Conservation (phyloP, 225 moss, liverwort and hornwort species). For the Rhytidiadelphus loreus region DNA sequence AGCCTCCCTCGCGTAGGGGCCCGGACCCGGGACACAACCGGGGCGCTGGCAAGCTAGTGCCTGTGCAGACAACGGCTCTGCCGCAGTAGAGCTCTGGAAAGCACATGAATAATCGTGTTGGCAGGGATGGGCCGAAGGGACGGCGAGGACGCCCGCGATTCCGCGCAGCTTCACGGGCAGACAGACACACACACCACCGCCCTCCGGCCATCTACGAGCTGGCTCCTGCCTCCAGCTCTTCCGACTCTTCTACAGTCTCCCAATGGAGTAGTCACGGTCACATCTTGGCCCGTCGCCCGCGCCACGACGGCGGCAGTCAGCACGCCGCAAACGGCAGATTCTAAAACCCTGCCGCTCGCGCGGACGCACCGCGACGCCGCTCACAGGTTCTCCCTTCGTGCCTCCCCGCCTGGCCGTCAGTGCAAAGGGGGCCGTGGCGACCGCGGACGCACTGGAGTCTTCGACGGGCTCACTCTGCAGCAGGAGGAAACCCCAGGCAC, state of each 20-base stretch:
- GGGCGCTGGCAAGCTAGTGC: not conserved
- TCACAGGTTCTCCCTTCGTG: not conserved
- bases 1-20: slow-evolving; percentile 1
- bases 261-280: not conserved
- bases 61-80: slow-evolving; percentile 2
- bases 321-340: not conserved
- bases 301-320: not conserved
- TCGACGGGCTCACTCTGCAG: slow-evolving; percentile 95
- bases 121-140: slow-evolving; percentile 4
- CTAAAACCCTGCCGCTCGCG: not conserved
- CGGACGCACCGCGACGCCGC: not conserved
- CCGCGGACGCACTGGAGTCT: slow-evolving; percentile 95
- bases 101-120: slow-evolving; percentile 32
- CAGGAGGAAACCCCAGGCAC: not conserved
- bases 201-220: slow-evolving; percentile 8
- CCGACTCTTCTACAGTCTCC: not conserved
- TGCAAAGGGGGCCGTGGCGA: slow-evolving; percentile 80
- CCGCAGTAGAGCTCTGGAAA: slow-evolving; percentile 36
- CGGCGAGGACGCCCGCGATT: not conserved
- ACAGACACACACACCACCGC: not conserved
- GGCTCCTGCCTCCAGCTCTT: slow-evolving; percentile 44
- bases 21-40: not conserved
- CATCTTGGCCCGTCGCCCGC: not conserved
- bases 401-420: slow-evolving; percentile 12
- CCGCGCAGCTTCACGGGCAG: not conserved